Base-by-base conservation (phyloP, 2,329 filamentous ascomycete species). In the Fusarium sp. region DNA sequence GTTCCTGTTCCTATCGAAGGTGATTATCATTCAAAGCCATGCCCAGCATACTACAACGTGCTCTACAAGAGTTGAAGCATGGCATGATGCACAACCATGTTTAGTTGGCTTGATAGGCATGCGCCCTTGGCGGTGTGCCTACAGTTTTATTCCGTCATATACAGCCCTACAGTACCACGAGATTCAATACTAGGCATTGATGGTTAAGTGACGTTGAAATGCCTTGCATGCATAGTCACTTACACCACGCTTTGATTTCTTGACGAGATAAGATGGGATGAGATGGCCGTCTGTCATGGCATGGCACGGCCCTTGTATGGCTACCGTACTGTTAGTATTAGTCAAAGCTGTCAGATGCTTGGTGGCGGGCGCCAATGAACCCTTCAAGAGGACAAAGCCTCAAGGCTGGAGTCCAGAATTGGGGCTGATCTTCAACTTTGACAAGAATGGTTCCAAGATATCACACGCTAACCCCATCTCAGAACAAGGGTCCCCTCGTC, bases 351-450 rank as follows among this genome's bases (percentile, higher is more conserved):
- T 65, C 59, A 70, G 47, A 48, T 47, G 21, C 42, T 54, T 63
- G 45, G 62, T 48, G 55, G 68, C 43, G 59, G 63, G 32, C 57
- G 25, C 68, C 68, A 66, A 71, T 69, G 58, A 63, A 59, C 66
- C 49, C 45, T 59, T 56, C 42, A 47, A 45, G 16, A 45, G 40
- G 30, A 47, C 51, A 63, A 48, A 28, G 41, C 63, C 59, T 48
- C 49, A 25, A 71, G 59, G 45, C 49, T 59, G 51, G 55, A 61
- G 51, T 58, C 63, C 59, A 37, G 47, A 70, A 68, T 43, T 68
- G 63, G 71, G 47, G 51, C 62, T 71, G 67, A 72, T 74, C 69
- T 72, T 74, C 72, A 59, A 59, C 62, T 61, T 41, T 23, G 48
- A 60, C 63, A 55, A 61, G 45, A 68, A 62, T 55, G 46, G 47